These are phyloP conservation scores for Pichia sp. DNA, from an alignment of 1,139 yeast genomes.

Conservation along the genomic window DNA sequence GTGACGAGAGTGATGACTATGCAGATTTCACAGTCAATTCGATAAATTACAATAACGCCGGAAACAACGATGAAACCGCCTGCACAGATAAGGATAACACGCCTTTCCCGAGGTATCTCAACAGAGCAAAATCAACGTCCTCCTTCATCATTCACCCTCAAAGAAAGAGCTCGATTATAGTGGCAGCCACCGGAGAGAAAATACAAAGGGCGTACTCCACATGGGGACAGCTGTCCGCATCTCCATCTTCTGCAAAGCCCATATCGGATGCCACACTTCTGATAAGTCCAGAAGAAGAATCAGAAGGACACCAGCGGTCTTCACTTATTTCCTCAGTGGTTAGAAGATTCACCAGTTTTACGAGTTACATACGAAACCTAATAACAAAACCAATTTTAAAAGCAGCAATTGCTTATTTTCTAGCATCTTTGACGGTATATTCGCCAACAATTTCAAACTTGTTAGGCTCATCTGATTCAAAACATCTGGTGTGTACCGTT, in stretches of 20 bases:
- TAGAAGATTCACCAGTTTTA: background rate
- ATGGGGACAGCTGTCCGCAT: slow-evolving; percentile 16
- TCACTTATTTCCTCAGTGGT: background rate
- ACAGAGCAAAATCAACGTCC: slow-evolving; percentile 14
- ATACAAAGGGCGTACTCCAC: slow-evolving; percentile 28
- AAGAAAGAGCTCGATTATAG: slow-evolving; percentile 29
- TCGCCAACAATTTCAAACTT: slow-evolving; percentile 50
- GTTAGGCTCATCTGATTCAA: slow-evolving; percentile 67
- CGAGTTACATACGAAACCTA: slow-evolving; percentile 9
- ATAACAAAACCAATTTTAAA: slow-evolving; percentile 41
- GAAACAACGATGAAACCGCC: background rate
- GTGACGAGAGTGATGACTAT: slow-evolving; percentile 4
- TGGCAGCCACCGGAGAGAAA: slow-evolving; percentile 31
- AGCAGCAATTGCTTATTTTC: slow-evolving; percentile 65
- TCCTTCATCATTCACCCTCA: slow-evolving; percentile 17
- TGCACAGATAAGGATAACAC: background rate
- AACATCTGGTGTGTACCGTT: slow-evolving; percentile 78
- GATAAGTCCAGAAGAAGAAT: background rate
- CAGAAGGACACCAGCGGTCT: background rate
- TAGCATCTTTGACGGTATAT: slow-evolving; percentile 77
- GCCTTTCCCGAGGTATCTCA: background rate
- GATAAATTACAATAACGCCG: background rate
- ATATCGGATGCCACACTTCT: background rate
- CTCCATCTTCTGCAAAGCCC: background rate
- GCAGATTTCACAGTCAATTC: slow-evolving; percentile 15